These are phyloP conservation scores for Amanita jacksonii DNA, from an alignment of 768 basidiomycete species.

Conservation along the genomic window DNA sequence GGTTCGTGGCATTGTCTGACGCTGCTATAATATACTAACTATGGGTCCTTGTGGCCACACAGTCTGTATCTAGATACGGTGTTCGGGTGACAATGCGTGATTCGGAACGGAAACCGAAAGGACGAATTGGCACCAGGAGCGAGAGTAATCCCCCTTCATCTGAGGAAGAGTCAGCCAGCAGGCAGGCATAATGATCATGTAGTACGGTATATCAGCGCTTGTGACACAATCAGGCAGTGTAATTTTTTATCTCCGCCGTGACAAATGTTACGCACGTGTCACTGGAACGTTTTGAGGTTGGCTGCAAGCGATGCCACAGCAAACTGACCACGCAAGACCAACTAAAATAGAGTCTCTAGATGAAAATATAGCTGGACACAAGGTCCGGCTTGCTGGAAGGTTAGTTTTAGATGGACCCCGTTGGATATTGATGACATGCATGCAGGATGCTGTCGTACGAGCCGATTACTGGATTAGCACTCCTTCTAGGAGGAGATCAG, in stretches of 20 bases:
- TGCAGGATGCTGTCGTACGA: constrained; percentile 52
- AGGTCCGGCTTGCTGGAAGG: constrained; percentile 54
- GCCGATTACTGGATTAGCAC: constrained; percentile 30
- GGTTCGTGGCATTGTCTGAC: constrained; percentile 24
- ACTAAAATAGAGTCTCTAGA: constrained; percentile 2
- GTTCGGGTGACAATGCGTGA: constrained; percentile 33
- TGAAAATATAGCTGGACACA: constrained; percentile 26
- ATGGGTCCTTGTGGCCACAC: not conserved
- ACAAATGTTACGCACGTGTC: too few relatives aligned
- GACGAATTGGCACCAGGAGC: constrained; percentile 14
- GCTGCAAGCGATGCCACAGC: too few relatives aligned
- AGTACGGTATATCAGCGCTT: not conserved
- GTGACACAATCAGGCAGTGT: too few relatives aligned
- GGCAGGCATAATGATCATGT: not conserved
- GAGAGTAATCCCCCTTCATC: constrained; percentile 6
- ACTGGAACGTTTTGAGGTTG: too few relatives aligned
- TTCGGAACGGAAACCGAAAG: constrained; percentile 29
- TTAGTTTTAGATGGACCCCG: constrained; percentile 19
- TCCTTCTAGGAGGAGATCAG: constrained; percentile 40
- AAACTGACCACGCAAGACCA: constrained; percentile 6
- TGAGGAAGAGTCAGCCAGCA: constrained; percentile 4
- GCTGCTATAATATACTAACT: not conserved
- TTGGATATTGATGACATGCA: not conserved
- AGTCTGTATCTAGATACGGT: constrained; percentile 29
- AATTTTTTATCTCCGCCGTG: too few relatives aligned